phyloP scores from a whole-genome alignment of 2,329 filamentous ascomycete species.

The Neofusicoccum parvum region DNA sequence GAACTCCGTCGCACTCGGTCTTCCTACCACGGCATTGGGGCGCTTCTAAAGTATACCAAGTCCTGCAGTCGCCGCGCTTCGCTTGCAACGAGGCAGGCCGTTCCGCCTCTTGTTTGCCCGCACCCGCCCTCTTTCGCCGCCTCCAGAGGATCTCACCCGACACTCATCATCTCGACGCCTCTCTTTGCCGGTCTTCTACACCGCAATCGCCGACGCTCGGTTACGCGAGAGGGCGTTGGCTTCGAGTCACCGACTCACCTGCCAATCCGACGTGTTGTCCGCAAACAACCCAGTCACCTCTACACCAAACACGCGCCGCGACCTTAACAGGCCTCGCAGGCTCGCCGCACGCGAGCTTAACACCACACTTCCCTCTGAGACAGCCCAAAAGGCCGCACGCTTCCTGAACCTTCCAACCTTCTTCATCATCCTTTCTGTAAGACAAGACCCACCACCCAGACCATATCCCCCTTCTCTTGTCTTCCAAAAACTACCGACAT shows the following conservation, averaged over 20 bases:
- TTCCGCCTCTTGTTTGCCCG: background rate
- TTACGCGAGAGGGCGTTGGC: no score
- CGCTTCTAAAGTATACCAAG: no score
- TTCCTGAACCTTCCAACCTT: background rate
- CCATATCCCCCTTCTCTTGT: background rate
- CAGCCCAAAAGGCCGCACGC: background rate
- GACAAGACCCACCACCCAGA: background rate
- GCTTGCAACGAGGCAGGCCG: background rate
- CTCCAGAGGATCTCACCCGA: background rate
- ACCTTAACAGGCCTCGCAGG: background rate
- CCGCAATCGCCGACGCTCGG: no score
- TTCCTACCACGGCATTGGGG: no score
- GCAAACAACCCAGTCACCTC: background rate
- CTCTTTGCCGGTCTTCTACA: background rate
- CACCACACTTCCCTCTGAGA: no score
- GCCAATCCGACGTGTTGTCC: no score
- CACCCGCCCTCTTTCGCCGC: background rate
- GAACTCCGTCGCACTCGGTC: no score
- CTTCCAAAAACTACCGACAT: background rate
- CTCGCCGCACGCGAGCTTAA: background rate
- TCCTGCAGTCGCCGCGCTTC: background rate
- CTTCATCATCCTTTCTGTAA: background rate
- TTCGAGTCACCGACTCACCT: no score
- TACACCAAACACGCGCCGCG: background rate
- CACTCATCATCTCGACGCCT: background rate